Evolutionary conservation across 306 rosid genomes (phyloP), one percentile per base, ranked within the genome.

Genomic region (Bauhinia variegata): DNA sequence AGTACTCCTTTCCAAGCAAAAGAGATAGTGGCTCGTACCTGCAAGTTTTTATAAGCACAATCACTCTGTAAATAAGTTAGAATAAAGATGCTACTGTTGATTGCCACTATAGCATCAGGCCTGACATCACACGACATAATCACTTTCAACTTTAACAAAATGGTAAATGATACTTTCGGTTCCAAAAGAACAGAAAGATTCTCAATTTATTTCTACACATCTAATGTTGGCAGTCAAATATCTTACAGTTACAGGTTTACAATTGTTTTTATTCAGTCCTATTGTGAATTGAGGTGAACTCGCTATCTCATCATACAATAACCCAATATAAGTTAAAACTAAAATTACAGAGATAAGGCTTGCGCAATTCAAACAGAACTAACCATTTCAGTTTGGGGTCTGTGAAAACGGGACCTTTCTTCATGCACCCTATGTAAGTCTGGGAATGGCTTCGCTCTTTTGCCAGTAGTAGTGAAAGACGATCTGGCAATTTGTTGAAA

Each of bases 371-470:
- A 62, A 62, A 70, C 37, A 32, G 23, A 73, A 79, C 95, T 68
- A 49, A 95, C 99, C 97, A 95, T 82, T 95, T 95, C 62, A 95
- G 87, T 79, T 91, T 95, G 4, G 99, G 91, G 60, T 88, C 96
- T 5, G 96, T 95, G 76, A 95, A 95, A 42, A 95, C 99, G 9
- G 97, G 96, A 39, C 97, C 99, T 61, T 95, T 95, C 53, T 95
- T 95, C 99, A 95, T 88, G 89, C 99, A 95, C 30, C 99, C 97
- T 54, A 95, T 76, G 80, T 95, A 95, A 18, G 97, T 95, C 85
- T 91, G 97, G 23, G 92, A 51, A 69, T 95, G 96, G 49, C 95
- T 63, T 14, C 96, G 82, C 64, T 90, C 96, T 68, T 86, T 88
- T 28, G 85, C 97, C 64, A 95, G 60, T 48, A 91, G 87, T 53